Evolutionary conservation across 805 yeast genomes (phyloP).

Genomic region (Saturnispora hagleri): DNA sequence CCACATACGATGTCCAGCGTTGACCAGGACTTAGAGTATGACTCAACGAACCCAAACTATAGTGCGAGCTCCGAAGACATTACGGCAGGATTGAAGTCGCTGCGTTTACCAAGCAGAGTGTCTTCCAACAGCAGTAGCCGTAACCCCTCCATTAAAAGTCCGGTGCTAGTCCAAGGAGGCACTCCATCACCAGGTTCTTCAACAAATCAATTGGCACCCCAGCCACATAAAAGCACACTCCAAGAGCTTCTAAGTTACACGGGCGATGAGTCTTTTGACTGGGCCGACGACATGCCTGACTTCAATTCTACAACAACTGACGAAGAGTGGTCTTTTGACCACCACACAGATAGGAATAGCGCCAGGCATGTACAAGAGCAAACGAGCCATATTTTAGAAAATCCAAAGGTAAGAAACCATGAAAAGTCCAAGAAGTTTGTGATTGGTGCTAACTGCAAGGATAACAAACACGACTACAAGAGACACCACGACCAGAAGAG

Average conservation of each 20-base stretch:
- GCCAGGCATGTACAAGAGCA: background rate
- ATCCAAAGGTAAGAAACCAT: background rate
- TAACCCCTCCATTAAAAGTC: slow-evolving; percentile 5
- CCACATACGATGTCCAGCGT: background rate
- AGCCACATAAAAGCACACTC: background rate
- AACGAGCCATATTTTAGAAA: background rate
- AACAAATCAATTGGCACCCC: background rate
- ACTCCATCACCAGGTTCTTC: background rate
- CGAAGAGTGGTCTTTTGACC: background rate
- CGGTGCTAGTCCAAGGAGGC: background rate
- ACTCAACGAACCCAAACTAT: slow-evolving; percentile 3
- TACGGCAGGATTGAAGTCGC: slow-evolving; percentile 1
- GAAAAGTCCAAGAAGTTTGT: background rate
- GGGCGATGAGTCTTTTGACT: slow-evolving; percentile 1
- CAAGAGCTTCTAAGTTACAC: background rate
- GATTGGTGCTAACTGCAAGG: background rate
- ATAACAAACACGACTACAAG: background rate
- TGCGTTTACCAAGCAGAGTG: slow-evolving; percentile 5
- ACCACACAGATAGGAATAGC: background rate
- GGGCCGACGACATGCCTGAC: slow-evolving; percentile 6
- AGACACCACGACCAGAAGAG: background rate
- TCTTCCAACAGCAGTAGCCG: slow-evolving; percentile 3
- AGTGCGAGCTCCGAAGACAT: slow-evolving; percentile 2
- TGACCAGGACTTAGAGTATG: background rate
- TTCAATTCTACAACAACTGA: background rate